Evolutionary conservation across 768 basidiomycete species (phyloP).

Genomic region (Panaeolus cyanescens): DNA sequence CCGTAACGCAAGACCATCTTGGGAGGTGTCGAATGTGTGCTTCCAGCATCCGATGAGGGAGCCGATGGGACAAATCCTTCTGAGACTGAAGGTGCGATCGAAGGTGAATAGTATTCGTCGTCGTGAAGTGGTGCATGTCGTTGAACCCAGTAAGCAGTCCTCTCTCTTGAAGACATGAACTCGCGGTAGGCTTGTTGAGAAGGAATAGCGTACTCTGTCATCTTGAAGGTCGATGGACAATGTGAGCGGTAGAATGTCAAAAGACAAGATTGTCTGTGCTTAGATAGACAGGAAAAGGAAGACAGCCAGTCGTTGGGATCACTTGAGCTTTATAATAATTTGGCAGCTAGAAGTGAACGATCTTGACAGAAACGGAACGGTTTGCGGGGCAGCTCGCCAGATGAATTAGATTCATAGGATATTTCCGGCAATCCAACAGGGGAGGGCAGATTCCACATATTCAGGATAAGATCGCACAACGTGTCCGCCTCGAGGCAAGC

Average conservation of each 20-base stretch:
- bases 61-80: slow-evolving; percentile 42
- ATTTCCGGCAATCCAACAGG: slow-evolving; percentile 32
- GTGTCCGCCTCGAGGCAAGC: slow-evolving; percentile 46
- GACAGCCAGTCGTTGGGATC: slow-evolving; percentile 24
- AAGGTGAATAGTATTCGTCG: slow-evolving; percentile 55
- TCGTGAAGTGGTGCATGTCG: slow-evolving; percentile 36
- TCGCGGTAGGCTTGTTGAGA: slow-evolving; percentile 60
- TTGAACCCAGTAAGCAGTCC: slow-evolving; percentile 67
- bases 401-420: slow-evolving; percentile 29
- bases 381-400: slow-evolving; percentile 31
- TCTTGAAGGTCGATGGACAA: slow-evolving; percentile 25
- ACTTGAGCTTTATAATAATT: slow-evolving; percentile 34
- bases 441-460: slow-evolving; percentile 33
- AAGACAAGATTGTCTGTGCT: slow-evolving; percentile 16
- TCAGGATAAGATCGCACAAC: slow-evolving; percentile 49
- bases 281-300: slow-evolving; percentile 26
- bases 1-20: slow-evolving; percentile 71
- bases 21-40: slow-evolving; percentile 60
- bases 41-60: slow-evolving; percentile 49
- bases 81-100: slow-evolving; percentile 54
- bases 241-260: slow-evolving; percentile 12
- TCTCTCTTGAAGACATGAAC: slow-evolving; percentile 58
- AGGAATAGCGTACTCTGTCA: slow-evolving; percentile 65
- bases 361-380: slow-evolving; percentile 28
- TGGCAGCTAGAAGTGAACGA: slow-evolving; percentile 23